Percentiles rank a stretch among this genome's conserved stretches.
phyloP scores from a whole-genome alignment of 257 asterid species.

The Rauvolfia tetraphylla region DNA sequence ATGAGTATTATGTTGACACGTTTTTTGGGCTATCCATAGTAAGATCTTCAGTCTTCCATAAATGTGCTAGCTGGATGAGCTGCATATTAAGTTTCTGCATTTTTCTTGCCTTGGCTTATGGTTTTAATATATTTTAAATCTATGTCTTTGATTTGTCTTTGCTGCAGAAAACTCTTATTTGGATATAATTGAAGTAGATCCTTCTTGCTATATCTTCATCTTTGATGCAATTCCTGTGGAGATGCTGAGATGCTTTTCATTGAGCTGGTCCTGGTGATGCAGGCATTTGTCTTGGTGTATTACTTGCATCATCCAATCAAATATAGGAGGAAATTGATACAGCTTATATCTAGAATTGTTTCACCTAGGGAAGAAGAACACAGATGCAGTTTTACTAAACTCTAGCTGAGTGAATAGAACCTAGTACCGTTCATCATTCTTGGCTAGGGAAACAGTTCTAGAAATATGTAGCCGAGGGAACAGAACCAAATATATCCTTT shows the following conservation, averaged over 20 bases:
- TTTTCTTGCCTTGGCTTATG: neutral
- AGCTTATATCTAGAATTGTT: no score
- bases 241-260: neutral
- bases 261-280: neutral
- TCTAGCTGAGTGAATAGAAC: no score
- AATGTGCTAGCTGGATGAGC: neutral
- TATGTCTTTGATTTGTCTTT: neutral
- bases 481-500: neutral
- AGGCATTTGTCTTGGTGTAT: neutral
- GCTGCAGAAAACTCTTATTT: neutral
- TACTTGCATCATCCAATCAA: neutral
- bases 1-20: neutral
- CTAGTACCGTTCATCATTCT: no score
- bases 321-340: neutral
- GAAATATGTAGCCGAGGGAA: neutral
- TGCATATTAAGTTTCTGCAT: neutral
- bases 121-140: neutral
- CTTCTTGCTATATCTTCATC: neutral
- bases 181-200: neutral
- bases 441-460: neutral
- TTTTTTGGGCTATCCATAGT: neutral
- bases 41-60: neutral
- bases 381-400: no score
- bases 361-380: no score
- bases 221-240: neutral